These are phyloP conservation scores for Candida ascalaphidarum DNA, from an alignment of 805 yeast species.

Conservation along the genomic window DNA sequence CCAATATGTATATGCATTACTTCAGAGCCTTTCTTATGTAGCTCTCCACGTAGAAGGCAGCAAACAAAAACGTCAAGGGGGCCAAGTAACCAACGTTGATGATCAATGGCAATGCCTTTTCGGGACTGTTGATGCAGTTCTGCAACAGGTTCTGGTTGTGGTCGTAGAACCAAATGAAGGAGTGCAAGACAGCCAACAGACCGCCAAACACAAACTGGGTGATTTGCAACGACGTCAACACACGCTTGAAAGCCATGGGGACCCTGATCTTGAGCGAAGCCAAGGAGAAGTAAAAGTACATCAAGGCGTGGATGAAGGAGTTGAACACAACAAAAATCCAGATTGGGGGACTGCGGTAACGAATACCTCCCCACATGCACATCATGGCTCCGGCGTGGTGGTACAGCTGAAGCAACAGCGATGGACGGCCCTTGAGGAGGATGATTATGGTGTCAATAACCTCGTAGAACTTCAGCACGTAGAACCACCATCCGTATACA, in stretches of 20 bases:
- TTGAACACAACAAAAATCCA: slow-evolving; percentile 77
- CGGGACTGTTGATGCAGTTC: slow-evolving; percentile 47
- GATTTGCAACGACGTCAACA: slow-evolving; percentile 60
- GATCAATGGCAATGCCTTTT: slow-evolving; percentile 53
- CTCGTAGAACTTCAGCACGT: slow-evolving; percentile 64
- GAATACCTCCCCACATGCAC: slow-evolving; percentile 74
- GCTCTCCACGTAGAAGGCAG: slow-evolving; percentile 55
- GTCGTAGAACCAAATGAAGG: slow-evolving; percentile 54
- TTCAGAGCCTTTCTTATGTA: slow-evolving; percentile 31
- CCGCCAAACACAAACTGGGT: slow-evolving; percentile 65
- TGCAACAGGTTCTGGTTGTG: slow-evolving; percentile 25
- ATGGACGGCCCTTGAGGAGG: slow-evolving; percentile 57
- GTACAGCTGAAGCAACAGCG: slow-evolving; percentile 61
- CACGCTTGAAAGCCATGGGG: slow-evolving; percentile 48
- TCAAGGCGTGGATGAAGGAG: slow-evolving; percentile 68
- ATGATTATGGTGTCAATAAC: slow-evolving; percentile 62
- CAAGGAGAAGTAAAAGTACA: slow-evolving; percentile 63
- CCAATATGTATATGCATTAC: too few relatives aligned
- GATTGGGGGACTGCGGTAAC: slow-evolving; percentile 65
- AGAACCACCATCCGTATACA: slow-evolving; percentile 58
- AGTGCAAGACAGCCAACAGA: slow-evolving; percentile 53
- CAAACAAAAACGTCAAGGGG: slow-evolving; percentile 60
- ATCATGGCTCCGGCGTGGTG: slow-evolving; percentile 77
- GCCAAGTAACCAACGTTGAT: slow-evolving; percentile 58
- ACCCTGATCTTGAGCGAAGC: slow-evolving; percentile 50